Evolutionary conservation across 371 early-diverging fungal species (phyloP), one percentile per base, ranked within the genome.

Genomic region (Gilbertella persicaria): DNA sequence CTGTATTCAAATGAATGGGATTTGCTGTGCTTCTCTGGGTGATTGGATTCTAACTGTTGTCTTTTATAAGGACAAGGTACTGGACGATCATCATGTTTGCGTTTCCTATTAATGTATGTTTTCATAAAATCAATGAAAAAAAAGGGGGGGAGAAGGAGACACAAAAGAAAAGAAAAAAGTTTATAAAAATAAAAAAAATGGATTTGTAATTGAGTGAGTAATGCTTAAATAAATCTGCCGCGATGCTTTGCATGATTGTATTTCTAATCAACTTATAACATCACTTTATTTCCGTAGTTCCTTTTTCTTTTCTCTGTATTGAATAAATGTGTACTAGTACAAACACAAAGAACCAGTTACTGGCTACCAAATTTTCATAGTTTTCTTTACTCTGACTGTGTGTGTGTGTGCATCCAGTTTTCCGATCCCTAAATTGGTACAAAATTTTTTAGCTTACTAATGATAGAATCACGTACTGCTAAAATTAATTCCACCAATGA

Each of bases 1-100:
- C 44, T 63, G 23, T 67, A 64, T 12, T 48, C 64, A 26, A 67
- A 58, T 21, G 49, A 39, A 19, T 61, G 17, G 13, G 58, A 51
- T 45, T 58, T 45, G 28, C 21, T 44, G 28, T 44, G 17, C 45
- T 57, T 57, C 23, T 57, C 50, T 20, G 57, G 50, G 17, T 50
- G 44, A 19, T 44, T 50, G 19, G 51, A 57, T 45, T 58, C 58
- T 24, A 54, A 17, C 17, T 44, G 50, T 45, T 54, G 50, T 36
- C 38, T 45, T 50, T 44, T 44, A 26, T 55, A 60, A 10, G 55
- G 55, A 23, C 55, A 60, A 45, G 50, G 50, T 26, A 45, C n/a
- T 39, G 23, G 37, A 17, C 43, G 55, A 29, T 46, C 46, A 8
- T 47, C 53, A 28, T 24, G 36, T 23, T 3, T 36, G 24, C 36